Conservation (phyloP, 2,329 filamentous ascomycete species). For the Xylariaceae sp. region DNA sequence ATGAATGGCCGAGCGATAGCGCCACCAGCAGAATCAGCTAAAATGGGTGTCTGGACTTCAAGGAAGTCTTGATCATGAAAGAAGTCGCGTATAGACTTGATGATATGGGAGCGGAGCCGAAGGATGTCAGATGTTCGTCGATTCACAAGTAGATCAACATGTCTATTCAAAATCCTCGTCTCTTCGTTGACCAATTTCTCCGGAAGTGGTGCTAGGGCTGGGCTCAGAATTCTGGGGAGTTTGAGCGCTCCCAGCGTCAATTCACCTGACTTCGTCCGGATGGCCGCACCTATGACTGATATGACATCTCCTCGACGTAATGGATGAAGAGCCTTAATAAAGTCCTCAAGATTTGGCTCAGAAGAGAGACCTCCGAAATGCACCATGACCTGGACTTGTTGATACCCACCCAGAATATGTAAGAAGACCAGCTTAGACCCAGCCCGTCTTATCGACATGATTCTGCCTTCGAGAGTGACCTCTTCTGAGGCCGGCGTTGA, state of each 20-base stretch:
- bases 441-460: slow-evolving; percentile 39
- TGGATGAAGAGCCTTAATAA: slow-evolving; percentile 67
- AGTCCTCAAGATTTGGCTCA: slow-evolving; percentile 48
- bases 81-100: slow-evolving; percentile 75
- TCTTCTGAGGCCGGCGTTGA: slow-evolving; percentile 35
- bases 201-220: slow-evolving; percentile 81
- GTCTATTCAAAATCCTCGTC: slow-evolving; percentile 75
- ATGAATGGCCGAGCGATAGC: slow-evolving; percentile 86
- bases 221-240: slow-evolving; percentile 75
- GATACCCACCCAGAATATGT: slow-evolving; percentile 75
- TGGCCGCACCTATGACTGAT: slow-evolving; percentile 74
- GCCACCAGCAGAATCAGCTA: slow-evolving; percentile 83
- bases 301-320: slow-evolving; percentile 75
- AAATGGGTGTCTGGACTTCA: slow-evolving; percentile 89
- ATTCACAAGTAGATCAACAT: slow-evolving; percentile 86
- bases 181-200: slow-evolving; percentile 72
- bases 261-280: slow-evolving; percentile 74
- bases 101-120: slow-evolving; percentile 74
- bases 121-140: slow-evolving; percentile 70
- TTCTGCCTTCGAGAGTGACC: slow-evolving; percentile 41
- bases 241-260: slow-evolving; percentile 72
- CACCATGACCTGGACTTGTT: slow-evolving; percentile 77
- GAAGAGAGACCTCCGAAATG: slow-evolving; percentile 60
- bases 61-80: slow-evolving; percentile 75
- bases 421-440: slow-evolving; percentile 85